Conservation (phyloP, 352 stramenopile species). For the Thraustochytrium striatum region DNA sequence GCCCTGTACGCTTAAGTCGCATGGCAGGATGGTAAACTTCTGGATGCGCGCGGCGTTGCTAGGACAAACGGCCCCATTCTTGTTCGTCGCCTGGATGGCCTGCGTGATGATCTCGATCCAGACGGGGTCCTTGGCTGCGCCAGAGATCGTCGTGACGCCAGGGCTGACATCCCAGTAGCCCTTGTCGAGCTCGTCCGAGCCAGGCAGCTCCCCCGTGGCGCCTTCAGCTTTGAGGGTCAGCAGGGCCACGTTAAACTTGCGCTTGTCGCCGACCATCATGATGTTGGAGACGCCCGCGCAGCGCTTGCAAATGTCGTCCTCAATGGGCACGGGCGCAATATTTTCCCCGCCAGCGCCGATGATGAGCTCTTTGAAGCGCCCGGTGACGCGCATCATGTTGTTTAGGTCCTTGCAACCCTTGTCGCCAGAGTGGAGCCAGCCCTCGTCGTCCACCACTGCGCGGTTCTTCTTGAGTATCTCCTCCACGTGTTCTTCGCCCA, state of each 20-base stretch:
- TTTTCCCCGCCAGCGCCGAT: slow-evolving; percentile 65
- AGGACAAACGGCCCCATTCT: slow-evolving; percentile 52
- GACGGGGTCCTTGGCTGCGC: slow-evolving; percentile 39
- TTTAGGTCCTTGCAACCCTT: slow-evolving; percentile 53
- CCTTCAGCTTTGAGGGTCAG: slow-evolving; percentile 55
- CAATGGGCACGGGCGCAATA: slow-evolving; percentile 60
- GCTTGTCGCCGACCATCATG: slow-evolving; percentile 61
- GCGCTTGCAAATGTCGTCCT: slow-evolving; percentile 57
- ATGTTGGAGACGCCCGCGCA: slow-evolving; percentile 55
- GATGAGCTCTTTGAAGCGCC: slow-evolving; percentile 63
- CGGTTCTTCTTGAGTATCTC: slow-evolving; percentile 63
- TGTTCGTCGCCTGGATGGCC: slow-evolving; percentile 59
- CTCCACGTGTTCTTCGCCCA: slow-evolving; percentile 44
- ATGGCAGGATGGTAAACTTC: slow-evolving; percentile 57
- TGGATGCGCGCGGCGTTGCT: slow-evolving; percentile 55
- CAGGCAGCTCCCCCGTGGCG: slow-evolving; percentile 50
- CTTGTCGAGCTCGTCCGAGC: slow-evolving; percentile 50
- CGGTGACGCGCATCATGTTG: slow-evolving; percentile 59
- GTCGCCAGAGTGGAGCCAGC: slow-evolving; percentile 59
- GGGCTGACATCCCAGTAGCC: not conserved
- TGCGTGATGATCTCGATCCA: slow-evolving; percentile 51
- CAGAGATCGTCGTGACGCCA: slow-evolving; percentile 32
- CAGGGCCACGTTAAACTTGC: slow-evolving; percentile 60
- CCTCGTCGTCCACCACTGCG: slow-evolving; percentile 72
- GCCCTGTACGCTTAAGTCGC: slow-evolving; percentile 48